A percentile compares a stretch with the other conserved stretches of the same genome.
Conservation (phyloP, 768 basidiomycete genomes). For the Hemileccinum rubropunctum region DNA sequence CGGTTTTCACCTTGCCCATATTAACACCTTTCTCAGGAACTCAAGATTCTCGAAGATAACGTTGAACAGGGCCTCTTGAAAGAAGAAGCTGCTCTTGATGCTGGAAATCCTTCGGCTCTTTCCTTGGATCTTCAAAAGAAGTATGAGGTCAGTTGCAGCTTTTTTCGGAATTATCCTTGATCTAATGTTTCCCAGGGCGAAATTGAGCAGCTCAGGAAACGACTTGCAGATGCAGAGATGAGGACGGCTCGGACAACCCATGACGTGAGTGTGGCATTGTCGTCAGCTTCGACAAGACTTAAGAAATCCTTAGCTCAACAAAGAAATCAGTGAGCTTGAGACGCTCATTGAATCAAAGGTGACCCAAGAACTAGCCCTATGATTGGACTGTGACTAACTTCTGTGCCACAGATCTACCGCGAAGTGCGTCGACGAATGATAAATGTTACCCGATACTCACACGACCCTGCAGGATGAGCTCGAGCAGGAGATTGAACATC, state of each 20-base stretch:
- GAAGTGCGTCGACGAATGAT: slow-evolving; percentile 46
- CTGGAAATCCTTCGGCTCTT: slow-evolving; percentile 13
- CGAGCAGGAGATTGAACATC: slow-evolving; percentile 75
- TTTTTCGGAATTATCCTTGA: not conserved
- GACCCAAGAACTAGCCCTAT: slow-evolving; percentile 3
- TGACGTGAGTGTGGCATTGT: slow-evolving; percentile 47
- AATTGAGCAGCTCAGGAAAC: slow-evolving; percentile 68
- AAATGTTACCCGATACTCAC: slow-evolving; percentile 9
- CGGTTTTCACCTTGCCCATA: not conserved
- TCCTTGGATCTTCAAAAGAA: slow-evolving; percentile 41
- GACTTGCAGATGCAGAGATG: slow-evolving; percentile 66
- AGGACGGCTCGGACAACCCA: slow-evolving; percentile 68
- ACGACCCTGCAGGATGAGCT: slow-evolving; percentile 64
- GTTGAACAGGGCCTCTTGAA: slow-evolving; percentile 57
- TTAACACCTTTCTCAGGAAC: slow-evolving; percentile 47
- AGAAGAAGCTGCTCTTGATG: slow-evolving; percentile 44
- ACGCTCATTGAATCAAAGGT: slow-evolving; percentile 94
- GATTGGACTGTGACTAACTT: slow-evolving; percentile 4
- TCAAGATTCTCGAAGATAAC: slow-evolving; percentile 74
- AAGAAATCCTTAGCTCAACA: slow-evolving; percentile 59
- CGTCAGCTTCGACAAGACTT: not conserved
- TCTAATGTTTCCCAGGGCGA: slow-evolving; percentile 44
- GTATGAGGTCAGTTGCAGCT: slow-evolving; percentile 47
- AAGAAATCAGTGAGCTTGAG: slow-evolving; percentile 91
- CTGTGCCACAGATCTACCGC: slow-evolving; percentile 65